Evolutionary conservation across 139 green algal species (phyloP).

Genomic region (Chloropicon primus): DNA sequence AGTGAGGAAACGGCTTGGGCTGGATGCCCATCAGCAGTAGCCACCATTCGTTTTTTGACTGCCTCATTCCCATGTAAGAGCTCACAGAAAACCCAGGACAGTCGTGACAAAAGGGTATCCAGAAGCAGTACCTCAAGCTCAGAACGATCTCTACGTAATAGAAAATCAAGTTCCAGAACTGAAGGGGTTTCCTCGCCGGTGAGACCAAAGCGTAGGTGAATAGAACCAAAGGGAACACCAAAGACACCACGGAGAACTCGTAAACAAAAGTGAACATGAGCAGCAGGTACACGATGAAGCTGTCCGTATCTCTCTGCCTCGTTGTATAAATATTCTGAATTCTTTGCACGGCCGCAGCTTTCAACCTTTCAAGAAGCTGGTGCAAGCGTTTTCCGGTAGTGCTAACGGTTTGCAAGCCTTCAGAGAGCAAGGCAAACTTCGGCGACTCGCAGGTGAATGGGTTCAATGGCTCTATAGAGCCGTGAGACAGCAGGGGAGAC

Average conservation of each 20-base stretch:
- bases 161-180: conserved; percentile 39
- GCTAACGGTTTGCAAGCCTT: background rate
- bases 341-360: background rate
- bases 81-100: background rate
- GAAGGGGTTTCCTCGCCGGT: conserved; percentile 2
- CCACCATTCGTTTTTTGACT: background rate
- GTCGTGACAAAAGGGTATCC: background rate
- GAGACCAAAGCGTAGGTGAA: conserved; percentile 40
- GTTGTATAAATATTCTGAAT: background rate
- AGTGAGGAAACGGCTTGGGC: background rate
- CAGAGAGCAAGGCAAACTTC: background rate
- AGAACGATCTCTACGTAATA: background rate
- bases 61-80: background rate
- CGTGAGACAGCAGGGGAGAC: background rate
- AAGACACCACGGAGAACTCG: conserved; percentile 33
- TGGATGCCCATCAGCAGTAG: background rate
- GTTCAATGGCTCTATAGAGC: background rate
- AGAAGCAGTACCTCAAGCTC: background rate
- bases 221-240: conserved; percentile 28
- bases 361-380: background rate
- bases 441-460: background rate
- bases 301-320: background rate
- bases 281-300: conserved; percentile 27
- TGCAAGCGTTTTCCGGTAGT: background rate
- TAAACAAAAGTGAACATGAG: conserved; percentile 19